These are phyloP conservation scores for Candida pseudoglaebosa DNA, from an alignment of 805 yeast species.

Conservation along the genomic window DNA sequence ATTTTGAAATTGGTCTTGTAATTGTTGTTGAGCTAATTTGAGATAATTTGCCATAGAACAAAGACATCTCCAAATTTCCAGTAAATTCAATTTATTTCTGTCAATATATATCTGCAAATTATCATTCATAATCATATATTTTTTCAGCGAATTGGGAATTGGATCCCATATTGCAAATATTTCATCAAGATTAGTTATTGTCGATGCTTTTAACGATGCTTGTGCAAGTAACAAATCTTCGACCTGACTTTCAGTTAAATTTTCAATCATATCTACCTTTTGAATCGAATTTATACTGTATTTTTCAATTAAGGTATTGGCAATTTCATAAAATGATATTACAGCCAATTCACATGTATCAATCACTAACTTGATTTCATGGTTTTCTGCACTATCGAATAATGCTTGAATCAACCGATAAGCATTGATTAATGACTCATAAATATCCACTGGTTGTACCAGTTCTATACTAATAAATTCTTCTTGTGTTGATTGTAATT, in stretches of 20 bases:
- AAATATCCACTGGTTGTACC: slow-evolving; percentile 33
- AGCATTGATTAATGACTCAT: slow-evolving; percentile 28
- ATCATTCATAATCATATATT: slow-evolving; percentile 40
- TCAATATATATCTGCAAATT: slow-evolving; percentile 43
- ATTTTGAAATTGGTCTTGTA: slow-evolving; percentile 18
- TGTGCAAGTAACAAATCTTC: slow-evolving; percentile 30
- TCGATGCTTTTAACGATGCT: slow-evolving; percentile 24
- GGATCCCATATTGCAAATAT: slow-evolving; percentile 33
- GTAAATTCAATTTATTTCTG: slow-evolving; percentile 20
- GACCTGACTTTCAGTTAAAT: slow-evolving; percentile 22
- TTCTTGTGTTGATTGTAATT: slow-evolving; percentile 8
- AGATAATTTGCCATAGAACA: slow-evolving; percentile 32
- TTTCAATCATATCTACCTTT: slow-evolving; percentile 21
- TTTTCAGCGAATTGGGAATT: slow-evolving; percentile 30
- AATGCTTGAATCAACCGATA: slow-evolving; percentile 27
- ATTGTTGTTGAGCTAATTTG: slow-evolving; percentile 36
- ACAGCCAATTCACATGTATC: slow-evolving; percentile 15
- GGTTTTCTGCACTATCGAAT: slow-evolving; percentile 20
- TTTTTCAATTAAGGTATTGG: slow-evolving; percentile 13
- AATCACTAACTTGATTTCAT: slow-evolving; percentile 10
- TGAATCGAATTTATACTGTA: slow-evolving; percentile 15
- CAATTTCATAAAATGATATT: slow-evolving; percentile 15
- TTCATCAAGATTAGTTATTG: slow-evolving; percentile 18
- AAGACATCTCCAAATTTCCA: slow-evolving; percentile 36
- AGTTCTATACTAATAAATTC: slow-evolving; percentile 18